Percentiles rank a stretch among this genome's conserved stretches.
Conservation (phyloP, 2,329 filamentous ascomycete genomes). For the Sclerotinia minor region DNA sequence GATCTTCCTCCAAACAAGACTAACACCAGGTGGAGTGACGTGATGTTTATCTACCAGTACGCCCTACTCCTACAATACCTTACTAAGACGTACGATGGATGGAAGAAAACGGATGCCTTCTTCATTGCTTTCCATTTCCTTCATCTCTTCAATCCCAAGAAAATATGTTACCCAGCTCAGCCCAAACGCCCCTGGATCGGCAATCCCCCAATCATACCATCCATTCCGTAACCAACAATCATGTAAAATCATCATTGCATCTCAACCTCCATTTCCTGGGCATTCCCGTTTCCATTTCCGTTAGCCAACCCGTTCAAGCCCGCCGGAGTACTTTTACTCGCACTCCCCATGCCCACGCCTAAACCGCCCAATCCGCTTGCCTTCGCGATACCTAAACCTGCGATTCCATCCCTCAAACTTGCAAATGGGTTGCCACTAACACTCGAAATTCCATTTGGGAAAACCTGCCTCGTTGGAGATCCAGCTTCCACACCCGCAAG, state of each 20-base stretch:
- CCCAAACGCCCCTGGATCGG: constrained; percentile 19
- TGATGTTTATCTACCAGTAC: constrained; percentile 26
- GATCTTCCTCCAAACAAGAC: neutral
- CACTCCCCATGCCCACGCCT: constrained; percentile 33
- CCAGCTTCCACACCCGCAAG: constrained; percentile 16
- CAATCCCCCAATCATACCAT: constrained; percentile 4
- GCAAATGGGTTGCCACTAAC: constrained; percentile 43
- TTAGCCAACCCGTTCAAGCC: constrained; percentile 11
- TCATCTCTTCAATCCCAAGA: neutral
- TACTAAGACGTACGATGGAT: constrained; percentile 19
- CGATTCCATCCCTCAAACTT: constrained; percentile 48
- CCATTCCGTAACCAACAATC: neutral
- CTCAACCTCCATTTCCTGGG: constrained; percentile 49
- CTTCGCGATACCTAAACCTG: constrained; percentile 46
- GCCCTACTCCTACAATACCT: constrained; percentile 34
- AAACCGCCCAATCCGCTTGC: constrained; percentile 23
- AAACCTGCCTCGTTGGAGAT: constrained; percentile 32
- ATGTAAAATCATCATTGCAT: constrained; percentile 46
- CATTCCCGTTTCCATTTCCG: constrained; percentile 25
- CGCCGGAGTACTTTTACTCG: constrained; percentile 36
- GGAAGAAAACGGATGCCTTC: neutral
- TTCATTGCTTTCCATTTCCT: neutral
- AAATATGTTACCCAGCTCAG: neutral
- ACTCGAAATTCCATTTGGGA: constrained; percentile 39
- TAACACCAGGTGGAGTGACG: constrained; percentile 4